Base-by-base conservation (phyloP, 2,329 filamentous ascomycete genomes). In the Lizonia empirigonia region DNA sequence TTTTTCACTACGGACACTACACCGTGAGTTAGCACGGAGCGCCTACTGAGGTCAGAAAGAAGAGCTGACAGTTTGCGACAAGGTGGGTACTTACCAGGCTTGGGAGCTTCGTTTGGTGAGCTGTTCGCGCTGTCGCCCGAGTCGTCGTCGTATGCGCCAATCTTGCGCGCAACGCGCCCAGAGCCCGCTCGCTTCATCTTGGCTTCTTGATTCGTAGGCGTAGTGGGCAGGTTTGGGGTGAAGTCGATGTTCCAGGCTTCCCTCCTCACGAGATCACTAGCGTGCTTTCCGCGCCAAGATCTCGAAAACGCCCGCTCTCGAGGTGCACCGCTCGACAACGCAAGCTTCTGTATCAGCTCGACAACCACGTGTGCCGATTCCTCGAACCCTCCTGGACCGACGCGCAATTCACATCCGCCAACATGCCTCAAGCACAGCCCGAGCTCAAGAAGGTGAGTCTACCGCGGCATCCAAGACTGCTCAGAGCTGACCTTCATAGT, bases 361-460 rank as follows among this genome's bases (percentile, higher is more conserved):
- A 46, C 33, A 19, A 18, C 50, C 34, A 19, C 38, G 15, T 13
- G 13, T 38, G 13, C 45, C 15, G 34, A 7, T 18, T 10, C 19
- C 4, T 32, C 40, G 9, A 40, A 18, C 37, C 20, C 19, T 20
- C 32, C 35, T 26, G 23, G 42, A 37, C 23, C 37, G 32, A 36
- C 45, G 39, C 44, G 20, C 19, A 48, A 22, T 6, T 33, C 15
- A 34, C 41, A 42, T 23, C 20, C 36, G 37, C 54, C 79, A 89
- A 81, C 63, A 99, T 99, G 94, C 91, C 94, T 79, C 93, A 95
- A 86, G 92, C 94, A 74, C 94, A 97, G 79, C 94, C 94, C 68
- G 95, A 99, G 81, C 85, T 99, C 59, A 99, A 97, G 80, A 99
- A 97, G 86, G 94, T 95, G 78, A 71, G 60, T 48, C 23, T 9